Base-by-base conservation (phyloP, 163 green algal species). In the Prototheca cutis region DNA sequence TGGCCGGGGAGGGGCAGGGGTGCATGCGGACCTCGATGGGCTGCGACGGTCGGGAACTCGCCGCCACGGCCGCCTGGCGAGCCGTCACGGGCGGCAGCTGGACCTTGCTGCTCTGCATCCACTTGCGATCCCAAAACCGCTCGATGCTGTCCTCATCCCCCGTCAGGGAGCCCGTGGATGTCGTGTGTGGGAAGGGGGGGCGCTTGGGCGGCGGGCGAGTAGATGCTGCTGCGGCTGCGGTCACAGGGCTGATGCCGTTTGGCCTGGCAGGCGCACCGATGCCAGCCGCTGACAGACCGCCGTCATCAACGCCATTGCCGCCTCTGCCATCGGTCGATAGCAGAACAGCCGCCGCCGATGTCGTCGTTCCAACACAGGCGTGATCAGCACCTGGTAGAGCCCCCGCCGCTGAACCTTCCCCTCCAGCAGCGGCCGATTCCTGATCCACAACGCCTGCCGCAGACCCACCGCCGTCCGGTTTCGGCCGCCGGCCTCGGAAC, bases 51-150 rank as follows among this genome's bases (percentile, higher is more conserved):
- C 61, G 61, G 51, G 13, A 28, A 21, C 42, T 21, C 42, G 42
- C 17, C 42, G 53, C 53, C 53, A 53, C 40, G 48, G 29, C 40
- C 55, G 47, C 58, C 31, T 23, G 8, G 4, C 7, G 21, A 29
- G 24, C 19, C 4, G 31, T 39, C 42, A 30, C 1, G n/a, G 23
- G 29, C 19, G 10, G 27, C 36, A 58, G 30, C 48, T 48, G 40
- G 3, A 67, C 49, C 40, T 57, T 61, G 53, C 49, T 48, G 10
- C 24, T 40, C 42, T 62, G 62, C 62, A 62, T 63, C 62, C 62
- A 68, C 33, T 55, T 55, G 40, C 39, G 53, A n/a, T 68, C 62
- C 21, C 61, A 58, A 33, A 68, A 51, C 24, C 54, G 55, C 17
- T 68, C 62, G 21, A 68, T 36, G 6, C 25, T 48, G 6, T 48